phyloP scores from a whole-genome alignment of 495 filamentous ascomycete species.

The Halenospora varia region DNA sequence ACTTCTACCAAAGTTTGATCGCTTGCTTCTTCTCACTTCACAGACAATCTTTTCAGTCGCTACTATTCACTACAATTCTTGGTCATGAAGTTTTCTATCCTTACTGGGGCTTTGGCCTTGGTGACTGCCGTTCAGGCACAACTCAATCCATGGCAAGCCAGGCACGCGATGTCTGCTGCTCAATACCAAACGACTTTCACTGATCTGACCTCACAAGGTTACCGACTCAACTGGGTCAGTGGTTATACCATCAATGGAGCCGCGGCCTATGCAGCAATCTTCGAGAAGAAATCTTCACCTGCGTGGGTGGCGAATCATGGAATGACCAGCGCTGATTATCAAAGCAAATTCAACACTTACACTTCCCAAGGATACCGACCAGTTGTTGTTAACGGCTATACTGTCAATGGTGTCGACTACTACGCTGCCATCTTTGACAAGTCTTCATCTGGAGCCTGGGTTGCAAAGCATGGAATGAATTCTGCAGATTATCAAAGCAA shows the following conservation, averaged over 20 bases:
- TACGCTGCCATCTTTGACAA: slow-evolving; percentile 25
- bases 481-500: slow-evolving; percentile 7
- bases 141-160: slow-evolving; percentile 6
- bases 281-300: slow-evolving; percentile 16
- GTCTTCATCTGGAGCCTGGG: slow-evolving; percentile 20
- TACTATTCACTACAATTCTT: too few species aligned
- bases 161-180: slow-evolving; percentile 13
- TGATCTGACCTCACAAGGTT: slow-evolving; percentile 12
- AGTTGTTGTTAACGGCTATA: slow-evolving; percentile 22
- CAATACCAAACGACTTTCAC: slow-evolving; percentile 20
- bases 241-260: slow-evolving; percentile 17
- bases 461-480: slow-evolving; percentile 18
- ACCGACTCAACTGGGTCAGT: slow-evolving; percentile 19
- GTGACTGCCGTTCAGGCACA: not conserved
- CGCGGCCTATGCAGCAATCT: slow-evolving; percentile 3
- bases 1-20: too few species aligned
- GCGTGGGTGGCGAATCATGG: slow-evolving; percentile 11
- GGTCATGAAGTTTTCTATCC: not conserved
- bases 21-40: too few species aligned
- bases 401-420: slow-evolving; percentile 5
- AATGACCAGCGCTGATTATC: slow-evolving; percentile 19
- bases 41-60: too few species aligned
- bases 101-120: not conserved
- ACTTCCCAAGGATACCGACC: slow-evolving; percentile 20
- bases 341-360: slow-evolving; percentile 18